A percentile compares a stretch with the other conserved stretches of the same genome.
phyloP scores from a whole-genome alignment of 1,284 basidiomycete species.

The Cutaneotrichosporon sp. region DNA sequence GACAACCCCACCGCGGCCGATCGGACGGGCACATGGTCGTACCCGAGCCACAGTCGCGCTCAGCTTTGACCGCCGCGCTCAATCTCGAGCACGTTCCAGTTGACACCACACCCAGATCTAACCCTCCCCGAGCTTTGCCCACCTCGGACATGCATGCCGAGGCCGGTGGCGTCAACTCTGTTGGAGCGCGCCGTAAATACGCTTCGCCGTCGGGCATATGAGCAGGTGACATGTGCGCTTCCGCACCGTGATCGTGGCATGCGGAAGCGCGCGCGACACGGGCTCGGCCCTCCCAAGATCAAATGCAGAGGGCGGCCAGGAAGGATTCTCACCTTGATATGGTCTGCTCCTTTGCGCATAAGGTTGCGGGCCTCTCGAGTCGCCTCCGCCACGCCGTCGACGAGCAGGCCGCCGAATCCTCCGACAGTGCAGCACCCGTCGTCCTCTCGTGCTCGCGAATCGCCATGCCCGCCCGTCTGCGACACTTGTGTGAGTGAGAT shows the following conservation, averaged over 20 bases:
- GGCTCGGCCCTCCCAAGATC: too few species aligned
- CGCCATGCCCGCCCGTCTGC: constrained; percentile 28
- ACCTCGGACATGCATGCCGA: not conserved
- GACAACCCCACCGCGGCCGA: too few species aligned
- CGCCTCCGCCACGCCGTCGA: constrained; percentile 18
- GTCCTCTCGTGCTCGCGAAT: constrained; percentile 13
- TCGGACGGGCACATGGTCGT: not conserved
- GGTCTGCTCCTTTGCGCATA: constrained; percentile 26
- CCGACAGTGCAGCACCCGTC: not conserved
- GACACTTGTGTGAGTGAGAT: constrained; percentile 5
- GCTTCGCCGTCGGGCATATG: not conserved
- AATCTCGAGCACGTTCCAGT: too few species aligned
- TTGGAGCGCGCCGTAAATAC: too few species aligned
- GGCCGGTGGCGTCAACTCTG: too few species aligned
- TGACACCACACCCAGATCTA: too few species aligned
- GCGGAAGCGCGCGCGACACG: not conserved
- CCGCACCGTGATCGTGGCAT: not conserved
- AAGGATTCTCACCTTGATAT: constrained; percentile 16
- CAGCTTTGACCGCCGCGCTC: too few species aligned
- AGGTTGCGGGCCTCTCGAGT: constrained; percentile 9
- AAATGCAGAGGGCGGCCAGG: not conserved
- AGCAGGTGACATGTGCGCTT: not conserved
- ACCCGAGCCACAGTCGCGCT: not conserved
- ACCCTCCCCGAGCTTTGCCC: not conserved
- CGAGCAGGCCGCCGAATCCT: not conserved